phyloP scores from a whole-genome alignment of 495 filamentous ascomycete genomes.

The Podospora pseudoanserina region DNA sequence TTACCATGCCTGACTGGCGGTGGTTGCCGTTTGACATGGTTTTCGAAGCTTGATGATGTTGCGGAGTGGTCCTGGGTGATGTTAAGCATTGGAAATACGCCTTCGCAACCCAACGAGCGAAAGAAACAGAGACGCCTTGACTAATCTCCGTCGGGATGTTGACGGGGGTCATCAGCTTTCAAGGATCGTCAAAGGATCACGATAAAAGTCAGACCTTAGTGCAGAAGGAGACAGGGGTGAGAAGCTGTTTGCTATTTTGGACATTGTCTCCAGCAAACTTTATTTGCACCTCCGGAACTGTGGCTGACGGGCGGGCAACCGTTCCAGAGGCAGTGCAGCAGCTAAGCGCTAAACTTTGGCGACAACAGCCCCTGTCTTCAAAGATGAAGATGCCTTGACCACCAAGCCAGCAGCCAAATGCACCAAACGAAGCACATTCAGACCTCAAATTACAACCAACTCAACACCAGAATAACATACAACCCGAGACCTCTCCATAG shows the following conservation, averaged over 20 bases:
- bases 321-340: not conserved
- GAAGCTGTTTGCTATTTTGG: not conserved
- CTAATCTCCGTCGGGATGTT: not conserved
- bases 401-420: too few species aligned
- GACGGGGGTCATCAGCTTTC: not conserved
- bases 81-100: constrained; percentile 21
- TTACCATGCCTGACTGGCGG: constrained; percentile 46
- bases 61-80: constrained; percentile 55
- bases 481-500: too few species aligned
- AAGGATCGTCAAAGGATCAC: not conserved
- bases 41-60: constrained; percentile 54
- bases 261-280: not conserved
- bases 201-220: not conserved
- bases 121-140: constrained; percentile 25
- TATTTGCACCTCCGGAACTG: not conserved
- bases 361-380: not conserved
- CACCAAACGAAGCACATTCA: not conserved
- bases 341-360: not conserved
- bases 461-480: too few species aligned
- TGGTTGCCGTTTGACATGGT: constrained; percentile 51
- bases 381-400: too few species aligned
- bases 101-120: constrained; percentile 40
- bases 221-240: not conserved
- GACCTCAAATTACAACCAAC: too few species aligned
- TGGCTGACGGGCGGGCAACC: not conserved